phyloP scores from a whole-genome alignment of 495 filamentous ascomycete species.

The Tirmania nivea region DNA sequence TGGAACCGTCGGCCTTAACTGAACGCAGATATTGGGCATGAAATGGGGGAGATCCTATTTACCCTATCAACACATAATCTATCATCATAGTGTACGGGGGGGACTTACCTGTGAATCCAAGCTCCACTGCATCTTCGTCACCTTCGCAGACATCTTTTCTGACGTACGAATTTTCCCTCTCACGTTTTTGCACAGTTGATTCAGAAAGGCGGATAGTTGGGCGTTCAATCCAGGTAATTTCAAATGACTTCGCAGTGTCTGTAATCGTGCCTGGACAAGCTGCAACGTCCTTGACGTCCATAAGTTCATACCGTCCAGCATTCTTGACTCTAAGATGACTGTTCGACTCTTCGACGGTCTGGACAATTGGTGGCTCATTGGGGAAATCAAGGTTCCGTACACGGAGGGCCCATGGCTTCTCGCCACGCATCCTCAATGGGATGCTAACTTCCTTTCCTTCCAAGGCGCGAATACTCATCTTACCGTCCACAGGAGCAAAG shows the following conservation, averaged over 20 bases:
- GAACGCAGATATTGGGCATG: constrained; percentile 23
- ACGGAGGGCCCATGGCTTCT: constrained; percentile 56
- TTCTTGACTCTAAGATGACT: constrained; percentile 41
- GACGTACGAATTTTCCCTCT: constrained; percentile 28
- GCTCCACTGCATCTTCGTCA: constrained; percentile 68
- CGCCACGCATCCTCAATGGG: constrained; percentile 63
- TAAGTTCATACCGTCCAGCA: constrained; percentile 55
- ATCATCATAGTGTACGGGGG: constrained; percentile 31
- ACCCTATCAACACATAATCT: neutral
- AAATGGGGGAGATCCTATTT: neutral
- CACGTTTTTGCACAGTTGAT: constrained; percentile 31
- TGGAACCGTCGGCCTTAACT: constrained; percentile 39
- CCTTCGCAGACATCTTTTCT: constrained; percentile 83
- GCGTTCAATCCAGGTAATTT: constrained; percentile 61
- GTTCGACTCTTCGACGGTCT: constrained; percentile 38
- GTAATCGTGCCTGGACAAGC: constrained; percentile 66
- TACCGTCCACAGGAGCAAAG: constrained; percentile 65
- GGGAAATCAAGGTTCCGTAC: constrained; percentile 40
- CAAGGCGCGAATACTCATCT: constrained; percentile 46
- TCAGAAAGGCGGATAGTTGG: constrained; percentile 48
- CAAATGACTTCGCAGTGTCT: constrained; percentile 44
- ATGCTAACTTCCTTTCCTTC: constrained; percentile 50
- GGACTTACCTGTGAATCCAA: constrained; percentile 51
- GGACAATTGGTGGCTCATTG: constrained; percentile 21
- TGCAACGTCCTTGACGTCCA: constrained; percentile 43